phyloP scores from a whole-genome alignment of 768 basidiomycete species.

The Boletus subparvulus region DNA sequence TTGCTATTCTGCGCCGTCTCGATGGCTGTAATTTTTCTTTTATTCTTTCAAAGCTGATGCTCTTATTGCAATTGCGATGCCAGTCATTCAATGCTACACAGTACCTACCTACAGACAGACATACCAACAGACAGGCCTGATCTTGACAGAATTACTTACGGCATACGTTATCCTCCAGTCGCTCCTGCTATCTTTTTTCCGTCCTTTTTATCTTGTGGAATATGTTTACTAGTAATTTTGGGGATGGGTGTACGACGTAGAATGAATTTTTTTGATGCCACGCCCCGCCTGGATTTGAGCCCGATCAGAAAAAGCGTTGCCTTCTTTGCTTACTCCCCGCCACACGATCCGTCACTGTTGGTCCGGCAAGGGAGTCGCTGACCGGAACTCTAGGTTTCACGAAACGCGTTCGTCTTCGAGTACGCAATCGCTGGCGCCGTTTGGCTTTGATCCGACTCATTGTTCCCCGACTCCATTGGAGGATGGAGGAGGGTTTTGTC shows the following conservation, averaged over 20 bases:
- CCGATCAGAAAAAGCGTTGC: no score
- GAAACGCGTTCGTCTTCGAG: no score
- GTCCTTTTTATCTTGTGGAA: background rate
- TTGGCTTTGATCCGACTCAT: no score
- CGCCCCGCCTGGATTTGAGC: background rate
- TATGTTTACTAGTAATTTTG: constrained; percentile 2
- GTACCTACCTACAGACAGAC: background rate
- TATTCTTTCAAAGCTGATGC: background rate
- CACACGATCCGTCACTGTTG: no score
- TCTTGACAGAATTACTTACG: constrained; percentile 1
- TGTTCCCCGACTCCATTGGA: no score
- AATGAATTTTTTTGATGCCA: background rate
- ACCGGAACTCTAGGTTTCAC: no score
- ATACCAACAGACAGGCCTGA: background rate
- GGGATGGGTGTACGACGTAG: constrained; percentile 6
- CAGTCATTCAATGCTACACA: background rate
- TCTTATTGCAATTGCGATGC: background rate
- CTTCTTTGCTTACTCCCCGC: no score
- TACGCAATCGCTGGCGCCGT: no score
- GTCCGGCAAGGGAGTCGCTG: no score
- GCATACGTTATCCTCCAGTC: constrained; percentile 1
- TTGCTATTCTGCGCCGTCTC: background rate
- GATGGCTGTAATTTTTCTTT: background rate
- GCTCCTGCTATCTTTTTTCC: background rate
- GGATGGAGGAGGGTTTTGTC: no score